Evolutionary conservation across 148 eudicot genomes (phyloP), one percentile per base, ranked within the genome.

Genomic region (Amaranthus hypochondriacus): DNA sequence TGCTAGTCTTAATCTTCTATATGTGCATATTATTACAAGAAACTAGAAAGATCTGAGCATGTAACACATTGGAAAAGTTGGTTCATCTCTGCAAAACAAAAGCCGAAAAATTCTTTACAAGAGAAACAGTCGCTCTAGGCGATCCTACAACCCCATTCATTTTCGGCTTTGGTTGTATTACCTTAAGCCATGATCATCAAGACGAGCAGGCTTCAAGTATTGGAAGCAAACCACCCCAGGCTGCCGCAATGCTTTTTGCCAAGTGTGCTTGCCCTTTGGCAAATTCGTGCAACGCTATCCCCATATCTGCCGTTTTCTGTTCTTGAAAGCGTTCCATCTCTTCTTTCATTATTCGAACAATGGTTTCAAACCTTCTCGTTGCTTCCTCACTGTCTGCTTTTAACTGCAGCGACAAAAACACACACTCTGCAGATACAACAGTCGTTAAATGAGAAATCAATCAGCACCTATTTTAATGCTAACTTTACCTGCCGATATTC

Each of bases 191-290:
- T 11, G 8, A 12, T 46, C 21, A 49, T 81, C 78, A 85, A 4
- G 91, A 77, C 50, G 97, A 90, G 83, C 92, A 86, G 60, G 97
- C 86, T 73, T 95, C 97, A 44, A 95, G 92, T 81, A 87, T 92
- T 51, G 99, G 99, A 81, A 95, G 89, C 77, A 95, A 92, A 77
- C 87, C 87, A 80, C 92, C 81, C 99, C 99, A 95, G 4, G 91
- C 99, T 48, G 85, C 93, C 21, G 97, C 99, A 18, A 95, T 83
- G 79, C 86, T 81, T 52, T 83, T 89, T 15, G 97, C 92, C 66
- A 95, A 79, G 47, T 76, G 92, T 39, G 99, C 96, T 72, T 95
- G 99, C 62, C 99, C 99, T 85, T 92, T 90, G 2, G 99, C 97
- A 69, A 95, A 90, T 83, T 95, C 97, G 72, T 95, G 99, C 76